phyloP scores from a whole-genome alignment of 108 stramenopile species.

The Schizochytrium sp. region DNA sequence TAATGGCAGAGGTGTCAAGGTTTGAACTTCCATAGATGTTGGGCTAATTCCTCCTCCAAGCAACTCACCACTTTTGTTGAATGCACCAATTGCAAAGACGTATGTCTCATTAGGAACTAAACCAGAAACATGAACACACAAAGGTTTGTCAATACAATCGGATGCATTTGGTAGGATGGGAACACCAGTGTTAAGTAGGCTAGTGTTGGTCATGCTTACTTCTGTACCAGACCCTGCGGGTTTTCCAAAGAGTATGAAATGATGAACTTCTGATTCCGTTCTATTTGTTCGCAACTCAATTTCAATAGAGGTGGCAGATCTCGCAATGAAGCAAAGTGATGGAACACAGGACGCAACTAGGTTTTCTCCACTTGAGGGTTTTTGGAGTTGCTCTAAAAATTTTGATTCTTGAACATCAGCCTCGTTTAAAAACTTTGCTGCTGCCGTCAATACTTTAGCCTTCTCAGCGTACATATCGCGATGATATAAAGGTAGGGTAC shows the following conservation, averaged over 20 bases:
- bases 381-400: background rate
- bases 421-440: constrained; percentile 5
- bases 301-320: background rate
- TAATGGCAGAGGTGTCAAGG: background rate
- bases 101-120: constrained; percentile 10
- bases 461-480: constrained; percentile 25
- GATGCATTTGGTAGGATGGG: background rate
- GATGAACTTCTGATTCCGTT: background rate
- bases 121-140: background rate
- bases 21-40: constrained; percentile 8
- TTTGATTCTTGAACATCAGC: background rate
- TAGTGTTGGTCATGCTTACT: constrained; percentile 35
- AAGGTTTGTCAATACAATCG: background rate
- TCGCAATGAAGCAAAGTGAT: background rate
- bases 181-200: background rate
- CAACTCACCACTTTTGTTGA: background rate
- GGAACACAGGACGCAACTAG: background rate
- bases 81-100: constrained; percentile 2
- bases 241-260: constrained; percentile 4
- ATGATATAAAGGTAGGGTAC: background rate
- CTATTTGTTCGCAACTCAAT: background rate
- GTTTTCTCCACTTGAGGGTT: background rate
- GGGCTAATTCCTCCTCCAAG: constrained; percentile 4
- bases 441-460: background rate
- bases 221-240: constrained; percentile 51